Conservation (phyloP, 2,329 filamentous ascomycete genomes). For the Cercospora zeina region DNA sequence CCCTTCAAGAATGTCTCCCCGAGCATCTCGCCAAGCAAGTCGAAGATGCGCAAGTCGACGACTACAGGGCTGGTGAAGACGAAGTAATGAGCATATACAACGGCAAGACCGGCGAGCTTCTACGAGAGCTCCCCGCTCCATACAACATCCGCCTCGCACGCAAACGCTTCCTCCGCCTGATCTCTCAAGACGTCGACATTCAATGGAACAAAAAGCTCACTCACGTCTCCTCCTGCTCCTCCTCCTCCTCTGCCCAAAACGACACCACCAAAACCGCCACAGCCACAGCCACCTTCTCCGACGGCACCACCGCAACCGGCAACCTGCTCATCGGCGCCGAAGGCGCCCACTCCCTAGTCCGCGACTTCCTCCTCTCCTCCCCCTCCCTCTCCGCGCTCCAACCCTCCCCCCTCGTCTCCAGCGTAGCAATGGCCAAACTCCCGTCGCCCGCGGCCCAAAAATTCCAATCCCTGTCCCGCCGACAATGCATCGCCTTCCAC, state of each 20-base stretch:
- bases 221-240: slow-evolving; percentile 18
- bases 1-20: slow-evolving; percentile 26
- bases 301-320: slow-evolving; percentile 30
- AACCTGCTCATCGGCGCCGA: slow-evolving; percentile 36
- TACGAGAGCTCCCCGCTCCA: slow-evolving; percentile 22
- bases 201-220: slow-evolving; percentile 22
- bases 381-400: slow-evolving; percentile 17
- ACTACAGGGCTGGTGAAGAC: slow-evolving; percentile 22
- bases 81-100: slow-evolving; percentile 29
- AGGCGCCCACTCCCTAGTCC: slow-evolving; percentile 39
- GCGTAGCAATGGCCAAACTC: slow-evolving; percentile 24
- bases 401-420: slow-evolving; percentile 23
- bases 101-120: slow-evolving; percentile 22
- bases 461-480: slow-evolving; percentile 21
- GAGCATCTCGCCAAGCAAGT: slow-evolving; percentile 22
- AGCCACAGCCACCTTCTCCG: slow-evolving; percentile 32
- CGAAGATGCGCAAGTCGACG: slow-evolving; percentile 26
- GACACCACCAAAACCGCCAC: slow-evolving; percentile 15
- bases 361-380: slow-evolving; percentile 23
- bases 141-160: slow-evolving; percentile 28
- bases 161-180: slow-evolving; percentile 24
- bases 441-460: slow-evolving; percentile 19
- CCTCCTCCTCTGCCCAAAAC: no score
- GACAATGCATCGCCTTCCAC: slow-evolving; percentile 26
- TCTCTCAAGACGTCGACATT: slow-evolving; percentile 23